Evolutionary conservation across 2,329 filamentous ascomycete genomes (phyloP).

Genomic region (Cyclaneusma minus): DNA sequence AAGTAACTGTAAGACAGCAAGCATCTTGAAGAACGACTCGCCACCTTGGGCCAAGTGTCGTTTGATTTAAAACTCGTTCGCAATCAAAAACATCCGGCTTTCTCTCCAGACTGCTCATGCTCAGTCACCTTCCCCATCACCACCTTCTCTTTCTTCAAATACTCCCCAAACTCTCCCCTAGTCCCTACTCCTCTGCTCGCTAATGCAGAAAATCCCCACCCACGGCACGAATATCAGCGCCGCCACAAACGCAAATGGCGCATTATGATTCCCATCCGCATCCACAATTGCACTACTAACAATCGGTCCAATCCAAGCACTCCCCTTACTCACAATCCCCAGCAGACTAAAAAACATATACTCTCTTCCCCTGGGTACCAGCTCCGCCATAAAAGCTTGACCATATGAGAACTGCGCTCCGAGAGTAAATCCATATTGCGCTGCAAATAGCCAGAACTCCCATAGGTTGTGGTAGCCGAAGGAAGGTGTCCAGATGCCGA

Average conservation of each 20-base stretch:
- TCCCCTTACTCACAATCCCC: conserved; percentile 17
- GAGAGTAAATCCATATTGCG: conserved; percentile 12
- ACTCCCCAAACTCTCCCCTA: conserved; percentile 14
- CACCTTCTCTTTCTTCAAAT: conserved; percentile 12
- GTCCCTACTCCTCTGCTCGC: conserved; percentile 14
- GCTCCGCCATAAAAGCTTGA: conserved; percentile 17
- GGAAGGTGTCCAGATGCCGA: conserved; percentile 16
- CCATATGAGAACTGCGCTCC: conserved; percentile 17
- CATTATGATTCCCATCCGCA: conserved; percentile 14
- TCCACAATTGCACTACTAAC: conserved; percentile 17
- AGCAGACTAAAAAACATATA: conserved; percentile 18
- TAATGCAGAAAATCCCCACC: conserved; percentile 17
- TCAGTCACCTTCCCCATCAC: conserved; percentile 11
- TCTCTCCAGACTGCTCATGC: too few relatives aligned
- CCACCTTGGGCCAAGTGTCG: too few relatives aligned
- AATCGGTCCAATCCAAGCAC: conserved; percentile 17
- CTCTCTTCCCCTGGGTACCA: conserved; percentile 15
- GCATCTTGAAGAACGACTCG: too few relatives aligned
- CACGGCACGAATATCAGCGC: conserved; percentile 15
- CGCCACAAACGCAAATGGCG: conserved; percentile 14
- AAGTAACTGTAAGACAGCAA: too few relatives aligned
- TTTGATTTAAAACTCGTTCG: too few relatives aligned
- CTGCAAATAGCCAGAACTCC: conserved; percentile 18
- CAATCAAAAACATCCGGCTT: too few relatives aligned
- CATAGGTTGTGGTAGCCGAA: conserved; percentile 16